Conservation (phyloP, 2,329 filamentous ascomycete species). For the Coleophoma eucalyptorum region DNA sequence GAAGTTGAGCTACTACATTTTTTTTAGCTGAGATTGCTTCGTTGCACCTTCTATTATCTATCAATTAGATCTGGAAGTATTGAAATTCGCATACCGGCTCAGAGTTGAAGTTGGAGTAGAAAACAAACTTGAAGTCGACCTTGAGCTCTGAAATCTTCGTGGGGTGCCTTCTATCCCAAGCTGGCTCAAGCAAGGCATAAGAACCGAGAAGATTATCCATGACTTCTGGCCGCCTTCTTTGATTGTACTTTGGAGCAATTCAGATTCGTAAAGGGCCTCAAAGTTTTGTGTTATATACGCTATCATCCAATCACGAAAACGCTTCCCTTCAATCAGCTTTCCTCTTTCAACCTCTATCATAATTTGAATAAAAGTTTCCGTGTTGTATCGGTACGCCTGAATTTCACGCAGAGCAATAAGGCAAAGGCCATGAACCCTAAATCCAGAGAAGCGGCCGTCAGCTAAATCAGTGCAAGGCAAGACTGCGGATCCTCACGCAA, state of each 20-base stretch:
- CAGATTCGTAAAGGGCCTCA: not conserved
- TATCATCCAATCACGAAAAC: slow-evolving; percentile 1
- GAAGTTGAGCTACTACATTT: not conserved
- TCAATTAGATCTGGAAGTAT: not conserved
- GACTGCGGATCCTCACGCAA: not conserved
- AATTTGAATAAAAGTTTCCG: not conserved
- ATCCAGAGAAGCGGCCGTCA: not conserved
- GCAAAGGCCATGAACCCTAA: not conserved
- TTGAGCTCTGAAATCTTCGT: not conserved
- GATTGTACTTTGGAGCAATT: not conserved
- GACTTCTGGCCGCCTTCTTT: not conserved
- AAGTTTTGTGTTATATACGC: not conserved
- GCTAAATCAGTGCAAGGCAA: not conserved
- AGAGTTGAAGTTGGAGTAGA: not conserved
- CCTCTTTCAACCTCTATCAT: not conserved
- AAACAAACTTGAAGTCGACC: not conserved
- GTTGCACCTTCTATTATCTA: not conserved
- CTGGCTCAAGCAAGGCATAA: not conserved
- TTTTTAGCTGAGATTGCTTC: not conserved
- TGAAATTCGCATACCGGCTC: not conserved
- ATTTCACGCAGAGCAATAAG: not conserved
- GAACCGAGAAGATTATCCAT: not conserved
- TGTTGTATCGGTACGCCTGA: not conserved
- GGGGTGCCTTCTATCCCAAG: not conserved
- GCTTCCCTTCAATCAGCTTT: not conserved